Evolutionary conservation across 1,139 yeast genomes (phyloP).

Genomic region (Kazachstania sp.): DNA sequence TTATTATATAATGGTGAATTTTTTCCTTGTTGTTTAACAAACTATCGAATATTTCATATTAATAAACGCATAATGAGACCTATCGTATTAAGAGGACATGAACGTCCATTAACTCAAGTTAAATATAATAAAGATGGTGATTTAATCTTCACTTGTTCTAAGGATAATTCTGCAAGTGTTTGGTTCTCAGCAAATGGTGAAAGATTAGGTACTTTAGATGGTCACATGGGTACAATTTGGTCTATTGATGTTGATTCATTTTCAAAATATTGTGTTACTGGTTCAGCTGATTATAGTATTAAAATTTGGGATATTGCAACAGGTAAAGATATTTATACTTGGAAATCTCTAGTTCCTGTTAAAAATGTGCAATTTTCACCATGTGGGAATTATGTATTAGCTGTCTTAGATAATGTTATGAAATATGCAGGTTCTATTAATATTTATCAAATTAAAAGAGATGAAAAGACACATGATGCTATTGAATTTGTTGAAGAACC

Average conservation of each 20-base stretch:
- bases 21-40: too few relatives aligned
- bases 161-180: slow-evolving; percentile 80
- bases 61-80: slow-evolving; percentile 40
- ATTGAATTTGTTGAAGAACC: slow-evolving; percentile 41
- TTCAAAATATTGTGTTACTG: slow-evolving; percentile 68
- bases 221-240: slow-evolving; percentile 94
- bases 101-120: slow-evolving; percentile 84
- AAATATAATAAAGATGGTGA: slow-evolving; percentile 95
- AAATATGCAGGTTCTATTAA: slow-evolving; percentile 74
- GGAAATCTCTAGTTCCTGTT: slow-evolving; percentile 76
- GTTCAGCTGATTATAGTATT: slow-evolving; percentile 82
- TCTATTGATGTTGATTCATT: slow-evolving; percentile 77
- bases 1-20: too few relatives aligned
- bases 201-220: slow-evolving; percentile 84
- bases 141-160: slow-evolving; percentile 82
- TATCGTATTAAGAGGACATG: slow-evolving; percentile 61
- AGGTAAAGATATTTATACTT: slow-evolving; percentile 68
- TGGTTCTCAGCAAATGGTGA: slow-evolving; percentile 97
- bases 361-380: slow-evolving; percentile 85
- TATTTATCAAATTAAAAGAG: slow-evolving; percentile 52
- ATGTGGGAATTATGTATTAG: slow-evolving; percentile 58
- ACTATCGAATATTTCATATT: slow-evolving; percentile 5
- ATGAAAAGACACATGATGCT: slow-evolving; percentile 34
- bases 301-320: slow-evolving; percentile 78
- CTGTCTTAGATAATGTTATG: slow-evolving; percentile 89